Base-by-base conservation (phyloP, 208 protist genomes). In the Leishmania mexicana region DNA sequence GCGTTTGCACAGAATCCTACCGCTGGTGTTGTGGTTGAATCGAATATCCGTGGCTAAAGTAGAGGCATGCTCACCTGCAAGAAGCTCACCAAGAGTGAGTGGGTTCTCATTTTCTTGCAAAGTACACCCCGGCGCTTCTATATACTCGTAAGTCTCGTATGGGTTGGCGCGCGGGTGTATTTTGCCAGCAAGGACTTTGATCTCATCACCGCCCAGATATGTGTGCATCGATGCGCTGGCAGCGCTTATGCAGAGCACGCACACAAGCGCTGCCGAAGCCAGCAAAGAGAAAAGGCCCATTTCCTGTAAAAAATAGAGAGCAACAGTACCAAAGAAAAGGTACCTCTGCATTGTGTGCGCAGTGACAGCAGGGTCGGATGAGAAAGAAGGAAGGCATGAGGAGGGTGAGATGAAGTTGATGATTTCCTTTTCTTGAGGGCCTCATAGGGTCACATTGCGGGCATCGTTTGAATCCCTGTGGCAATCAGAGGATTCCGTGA, bases 71-170 rank as follows among this genome's bases (percentile, higher is more conserved):
- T 94, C 88, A 17, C 96, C 96, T 3, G 90, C 83, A 40, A 98
- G 89, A 38, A 90, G 91, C 70, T 98, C 95, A 1, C 95, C 97
- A 35, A 99, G 79, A 47, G 87, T 93, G 3, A 90, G 89, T 8
- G 78, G 35, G 64, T 86, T 85, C 35, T 64, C 79, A 60, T 67
- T 68, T 47, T 53, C 24, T 76, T n/a, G 40, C 58, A 64, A 87
- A 78, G 2, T 42, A 79, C 98, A 99, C 31, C 92, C 97, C 2
- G 98, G 96, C 3, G 93, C 81, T 1, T 85, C 84, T 83, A 96
- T 92, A 76, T 97, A 99, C 38, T 82, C 35, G 86, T 99, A 99
- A 38, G 97, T 99, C 83, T 99, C 98, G 76, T 99, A 95, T 0
- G 96, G 92, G 83, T 99, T 99, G 79, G 74, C 81, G 38, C 64